Evolutionary conservation across 306 rosid genomes (phyloP).

Genomic region (Quercus variabilis): DNA sequence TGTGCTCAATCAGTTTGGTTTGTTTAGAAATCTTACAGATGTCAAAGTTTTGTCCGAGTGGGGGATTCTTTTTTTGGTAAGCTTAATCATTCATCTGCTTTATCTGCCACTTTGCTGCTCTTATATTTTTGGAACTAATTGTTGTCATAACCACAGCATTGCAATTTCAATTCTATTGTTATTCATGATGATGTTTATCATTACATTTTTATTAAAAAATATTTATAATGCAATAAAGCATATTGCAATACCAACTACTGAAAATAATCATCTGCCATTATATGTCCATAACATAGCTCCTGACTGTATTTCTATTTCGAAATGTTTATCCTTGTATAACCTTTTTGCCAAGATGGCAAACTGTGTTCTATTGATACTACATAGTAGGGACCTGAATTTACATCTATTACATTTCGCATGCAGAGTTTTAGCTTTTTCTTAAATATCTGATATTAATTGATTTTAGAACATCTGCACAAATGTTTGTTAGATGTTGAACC

Average conservation of each 20-base stretch:
- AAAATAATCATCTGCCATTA: not conserved
- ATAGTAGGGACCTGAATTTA: not conserved
- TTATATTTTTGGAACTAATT: slow-evolving; percentile 9
- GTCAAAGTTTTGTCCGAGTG: slow-evolving; percentile 93
- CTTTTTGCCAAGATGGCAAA: not conserved
- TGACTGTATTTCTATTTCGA: not conserved
- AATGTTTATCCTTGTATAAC: not conserved
- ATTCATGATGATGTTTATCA: not conserved
- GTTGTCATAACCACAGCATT: not conserved
- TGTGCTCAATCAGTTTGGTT: slow-evolving; percentile 91
- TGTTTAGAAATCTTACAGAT: slow-evolving; percentile 88
- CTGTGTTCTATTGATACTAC: not conserved
- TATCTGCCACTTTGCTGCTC: slow-evolving; percentile 15
- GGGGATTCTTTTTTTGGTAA: slow-evolving; percentile 99
- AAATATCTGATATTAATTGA: not conserved
- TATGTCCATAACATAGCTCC: not conserved
- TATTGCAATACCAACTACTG: not conserved
- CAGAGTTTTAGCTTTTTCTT: not conserved
- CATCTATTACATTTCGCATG: not conserved
- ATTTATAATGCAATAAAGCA: not conserved
- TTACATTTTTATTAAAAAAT: not conserved
- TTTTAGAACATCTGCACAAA: not conserved
- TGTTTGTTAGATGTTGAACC: not conserved
- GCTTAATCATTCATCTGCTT: slow-evolving; percentile 30
- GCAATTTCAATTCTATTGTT: not conserved